Percentiles rank a stretch among this genome's conserved stretches.
phyloP scores from a whole-genome alignment of 228 moss, liverwort and hornwort genomes.

The Sphagnum fallax region DNA sequence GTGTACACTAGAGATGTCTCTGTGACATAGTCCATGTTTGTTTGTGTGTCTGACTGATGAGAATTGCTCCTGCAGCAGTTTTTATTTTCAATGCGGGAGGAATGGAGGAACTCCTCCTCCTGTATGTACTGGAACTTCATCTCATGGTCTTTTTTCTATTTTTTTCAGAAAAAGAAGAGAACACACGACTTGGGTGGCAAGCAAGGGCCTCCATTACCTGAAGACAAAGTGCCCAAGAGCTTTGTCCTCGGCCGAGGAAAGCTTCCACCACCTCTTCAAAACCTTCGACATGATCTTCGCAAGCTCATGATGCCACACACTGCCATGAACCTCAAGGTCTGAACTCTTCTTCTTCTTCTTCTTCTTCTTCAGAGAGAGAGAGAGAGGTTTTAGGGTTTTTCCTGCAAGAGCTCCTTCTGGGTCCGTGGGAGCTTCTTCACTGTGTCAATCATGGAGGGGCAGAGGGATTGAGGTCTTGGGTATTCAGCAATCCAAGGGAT shows the following conservation, averaged over 20 bases:
- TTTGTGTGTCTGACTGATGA: no score
- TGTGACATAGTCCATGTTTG: no score
- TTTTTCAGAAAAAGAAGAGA: constrained; percentile 85
- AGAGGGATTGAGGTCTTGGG: neutral
- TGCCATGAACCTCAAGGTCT: constrained; percentile 71
- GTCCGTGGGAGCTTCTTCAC: neutral
- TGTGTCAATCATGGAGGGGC: neutral
- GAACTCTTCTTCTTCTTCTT: neutral
- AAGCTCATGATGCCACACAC: constrained; percentile 95
- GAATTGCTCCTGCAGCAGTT: no score
- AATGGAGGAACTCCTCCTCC: no score
- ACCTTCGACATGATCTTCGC: constrained; percentile 78
- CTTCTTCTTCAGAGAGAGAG: neutral
- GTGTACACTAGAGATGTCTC: no score
- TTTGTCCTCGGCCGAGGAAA: constrained; percentile 88
- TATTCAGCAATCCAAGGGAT: constrained; percentile 1
- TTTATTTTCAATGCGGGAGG: no score
- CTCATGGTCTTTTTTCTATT: neutral
- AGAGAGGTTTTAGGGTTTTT: neutral
- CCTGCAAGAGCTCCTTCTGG: neutral
- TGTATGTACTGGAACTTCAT: no score
- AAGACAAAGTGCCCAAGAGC: constrained; percentile 87
- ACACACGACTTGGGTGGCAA: constrained; percentile 64
- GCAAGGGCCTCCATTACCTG: constrained; percentile 41
- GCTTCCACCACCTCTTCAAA: constrained; percentile 60